Conservation (phyloP, 257 asterid species). For the Solanum pennellii region DNA sequence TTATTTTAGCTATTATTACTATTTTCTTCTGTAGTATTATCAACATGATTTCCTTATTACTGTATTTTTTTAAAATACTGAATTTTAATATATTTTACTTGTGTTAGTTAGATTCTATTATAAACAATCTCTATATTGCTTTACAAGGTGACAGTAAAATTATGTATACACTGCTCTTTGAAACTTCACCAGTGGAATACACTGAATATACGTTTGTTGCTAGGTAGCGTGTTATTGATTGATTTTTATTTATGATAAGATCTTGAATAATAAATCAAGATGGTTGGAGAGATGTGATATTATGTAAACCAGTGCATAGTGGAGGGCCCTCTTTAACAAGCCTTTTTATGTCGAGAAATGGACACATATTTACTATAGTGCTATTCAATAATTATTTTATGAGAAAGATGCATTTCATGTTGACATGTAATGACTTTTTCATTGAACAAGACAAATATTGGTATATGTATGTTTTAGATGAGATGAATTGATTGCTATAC, state of each 20-base stretch:
- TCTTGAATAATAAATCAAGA: background rate
- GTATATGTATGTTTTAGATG: background rate
- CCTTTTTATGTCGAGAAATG: background rate
- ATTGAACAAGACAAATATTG: background rate
- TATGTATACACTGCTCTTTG: no score
- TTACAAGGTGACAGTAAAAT: no score
- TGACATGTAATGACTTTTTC: background rate
- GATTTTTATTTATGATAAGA: background rate
- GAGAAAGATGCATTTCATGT: background rate
- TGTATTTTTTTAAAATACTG: no score
- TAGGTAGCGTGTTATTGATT: background rate
- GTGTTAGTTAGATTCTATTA: no score
- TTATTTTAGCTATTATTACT: background rate
- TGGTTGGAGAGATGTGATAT: background rate
- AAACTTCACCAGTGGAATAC: background rate
- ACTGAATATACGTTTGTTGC: background rate
- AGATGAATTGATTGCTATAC: background rate
- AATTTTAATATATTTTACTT: no score
- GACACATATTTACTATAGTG: background rate
- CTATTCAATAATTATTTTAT: background rate
- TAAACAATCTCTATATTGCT: no score
- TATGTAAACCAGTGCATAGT: background rate
- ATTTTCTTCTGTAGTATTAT: no score
- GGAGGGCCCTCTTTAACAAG: background rate
- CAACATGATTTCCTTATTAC: fast-evolving